Evolutionary conservation across 768 basidiomycete species (phyloP).

Genomic region (Phlebiopsis flavidoalba): DNA sequence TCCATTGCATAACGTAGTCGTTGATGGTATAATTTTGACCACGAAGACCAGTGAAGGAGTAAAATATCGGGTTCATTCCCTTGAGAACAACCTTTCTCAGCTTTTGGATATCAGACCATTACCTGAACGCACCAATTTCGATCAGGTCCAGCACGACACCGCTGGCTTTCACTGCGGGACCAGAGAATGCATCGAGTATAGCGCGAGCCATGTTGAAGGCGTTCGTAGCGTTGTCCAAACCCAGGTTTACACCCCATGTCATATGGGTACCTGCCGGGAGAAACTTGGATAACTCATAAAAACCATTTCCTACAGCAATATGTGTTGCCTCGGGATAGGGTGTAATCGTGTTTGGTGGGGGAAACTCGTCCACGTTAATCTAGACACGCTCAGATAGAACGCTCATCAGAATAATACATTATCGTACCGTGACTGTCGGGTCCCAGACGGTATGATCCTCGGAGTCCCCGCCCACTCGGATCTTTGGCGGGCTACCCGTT

Average conservation of each 20-base stretch:
- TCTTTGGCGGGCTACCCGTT: constrained; percentile 47
- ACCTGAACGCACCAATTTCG: constrained; percentile 19
- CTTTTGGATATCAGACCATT: neutral
- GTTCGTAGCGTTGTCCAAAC: constrained; percentile 28
- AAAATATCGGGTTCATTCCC: constrained; percentile 32
- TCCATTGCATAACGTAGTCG: constrained; percentile 26
- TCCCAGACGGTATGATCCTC: constrained; percentile 57
- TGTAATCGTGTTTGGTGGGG: constrained; percentile 38
- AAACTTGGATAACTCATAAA: constrained; percentile 46
- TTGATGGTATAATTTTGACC: constrained; percentile 22
- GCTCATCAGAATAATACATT: neutral
- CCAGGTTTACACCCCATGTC: constrained; percentile 67
- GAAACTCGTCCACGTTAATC: constrained; percentile 47
- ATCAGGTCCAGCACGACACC: constrained; percentile 26
- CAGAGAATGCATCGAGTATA: constrained; percentile 25
- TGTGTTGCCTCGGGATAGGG: constrained; percentile 66
- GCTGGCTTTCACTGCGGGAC: constrained; percentile 16
- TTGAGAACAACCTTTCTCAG: neutral
- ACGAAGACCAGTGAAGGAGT: constrained; percentile 25
- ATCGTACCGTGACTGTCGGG: constrained; percentile 37
- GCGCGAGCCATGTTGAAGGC: constrained; percentile 27
- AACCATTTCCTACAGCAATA: constrained; percentile 54
- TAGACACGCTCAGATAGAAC: constrained; percentile 10
- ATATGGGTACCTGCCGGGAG: constrained; percentile 59
- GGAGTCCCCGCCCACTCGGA: constrained; percentile 52